These are phyloP conservation scores for Gymnopilus junonius DNA, from an alignment of 768 basidiomycete species.

Conservation along the genomic window DNA sequence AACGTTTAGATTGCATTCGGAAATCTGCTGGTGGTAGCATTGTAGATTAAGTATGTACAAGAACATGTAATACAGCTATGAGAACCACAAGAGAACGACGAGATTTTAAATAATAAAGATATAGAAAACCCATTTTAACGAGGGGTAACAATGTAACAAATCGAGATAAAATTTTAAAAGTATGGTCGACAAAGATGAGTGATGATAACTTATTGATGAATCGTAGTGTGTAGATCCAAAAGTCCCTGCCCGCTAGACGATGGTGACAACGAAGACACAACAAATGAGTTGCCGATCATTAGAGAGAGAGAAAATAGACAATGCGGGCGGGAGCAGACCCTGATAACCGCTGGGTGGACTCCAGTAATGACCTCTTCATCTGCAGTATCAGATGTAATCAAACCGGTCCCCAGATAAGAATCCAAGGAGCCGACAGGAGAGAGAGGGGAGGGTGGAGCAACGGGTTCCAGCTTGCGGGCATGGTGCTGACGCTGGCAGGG, in stretches of 20 bases:
- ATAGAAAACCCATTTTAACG: neutral
- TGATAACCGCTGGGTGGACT: neutral
- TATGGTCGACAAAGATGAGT: neutral
- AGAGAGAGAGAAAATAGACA: neutral
- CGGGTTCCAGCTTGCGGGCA: neutral
- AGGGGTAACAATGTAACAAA: neutral
- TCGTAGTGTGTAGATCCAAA: neutral
- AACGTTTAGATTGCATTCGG: neutral
- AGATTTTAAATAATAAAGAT: constrained; percentile 13
- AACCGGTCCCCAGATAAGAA: neutral
- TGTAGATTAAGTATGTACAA: constrained; percentile 2
- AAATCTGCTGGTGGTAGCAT: neutral
- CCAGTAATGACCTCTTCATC: neutral
- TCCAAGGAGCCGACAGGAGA: neutral
- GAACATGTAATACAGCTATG: constrained; percentile 5
- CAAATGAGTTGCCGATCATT: neutral
- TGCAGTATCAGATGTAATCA: neutral
- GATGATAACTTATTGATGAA: neutral
- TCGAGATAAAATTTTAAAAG: neutral
- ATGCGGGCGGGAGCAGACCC: neutral
- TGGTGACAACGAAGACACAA: neutral
- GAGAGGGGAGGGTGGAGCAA: neutral
- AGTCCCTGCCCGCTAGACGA: neutral
- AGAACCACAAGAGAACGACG: neutral
- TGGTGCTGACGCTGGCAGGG: neutral